Conservation (phyloP, 768 basidiomycete genomes). For the Symmetrospora coprosmae region DNA sequence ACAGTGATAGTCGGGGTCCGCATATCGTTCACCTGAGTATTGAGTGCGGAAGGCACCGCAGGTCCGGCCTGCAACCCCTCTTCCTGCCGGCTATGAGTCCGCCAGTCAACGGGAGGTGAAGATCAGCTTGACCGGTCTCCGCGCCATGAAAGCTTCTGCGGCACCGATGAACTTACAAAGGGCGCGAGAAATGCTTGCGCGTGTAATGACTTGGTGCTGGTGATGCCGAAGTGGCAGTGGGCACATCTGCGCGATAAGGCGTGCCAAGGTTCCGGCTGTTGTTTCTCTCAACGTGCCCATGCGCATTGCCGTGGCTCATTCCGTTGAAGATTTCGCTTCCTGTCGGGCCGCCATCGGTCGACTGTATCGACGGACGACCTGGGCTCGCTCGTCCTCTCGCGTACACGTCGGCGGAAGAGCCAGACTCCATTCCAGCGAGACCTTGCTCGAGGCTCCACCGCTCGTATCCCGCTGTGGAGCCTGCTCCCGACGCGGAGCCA, state of each 20-base stretch:
- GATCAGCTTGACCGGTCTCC: too few species aligned
- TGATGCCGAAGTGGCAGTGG: background rate
- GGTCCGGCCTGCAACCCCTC: background rate
- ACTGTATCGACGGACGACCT: too few species aligned
- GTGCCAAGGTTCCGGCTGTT: background rate
- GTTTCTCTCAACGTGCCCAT: too few species aligned
- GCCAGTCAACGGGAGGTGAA: background rate
- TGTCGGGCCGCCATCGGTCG: too few species aligned
- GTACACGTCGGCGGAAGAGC: too few species aligned
- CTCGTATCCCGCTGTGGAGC: constrained; percentile 9
- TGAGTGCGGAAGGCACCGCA: background rate
- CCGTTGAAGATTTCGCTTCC: too few species aligned
- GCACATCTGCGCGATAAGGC: background rate
- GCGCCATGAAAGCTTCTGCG: too few species aligned
- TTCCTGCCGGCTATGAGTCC: background rate
- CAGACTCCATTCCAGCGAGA: too few species aligned
- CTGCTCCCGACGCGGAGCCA: too few species aligned
- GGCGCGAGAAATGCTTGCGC: constrained; percentile 8
- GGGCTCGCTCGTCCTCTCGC: too few species aligned
- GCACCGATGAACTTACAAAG: constrained; percentile 1
- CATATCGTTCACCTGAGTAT: background rate
- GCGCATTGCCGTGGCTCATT: too few species aligned
- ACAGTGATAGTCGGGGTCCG: constrained; percentile 9
- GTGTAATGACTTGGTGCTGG: background rate
- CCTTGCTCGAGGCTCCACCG: constrained; percentile 17